Evolutionary conservation across 805 yeast species (phyloP).

Genomic region (Saturnispora bothae): DNA sequence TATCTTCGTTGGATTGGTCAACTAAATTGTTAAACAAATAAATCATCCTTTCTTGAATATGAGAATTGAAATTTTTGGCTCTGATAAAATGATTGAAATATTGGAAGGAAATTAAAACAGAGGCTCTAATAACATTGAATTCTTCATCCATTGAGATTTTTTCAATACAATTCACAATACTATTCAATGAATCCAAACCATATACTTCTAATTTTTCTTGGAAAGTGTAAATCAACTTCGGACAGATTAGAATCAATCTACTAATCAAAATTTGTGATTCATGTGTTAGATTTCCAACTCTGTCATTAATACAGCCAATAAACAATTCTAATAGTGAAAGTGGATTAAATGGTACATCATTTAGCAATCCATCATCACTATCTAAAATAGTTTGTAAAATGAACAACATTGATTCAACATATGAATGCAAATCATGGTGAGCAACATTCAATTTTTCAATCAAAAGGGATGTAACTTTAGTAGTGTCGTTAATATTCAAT

Average conservation of each 20-base stretch:
- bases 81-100: conserved; percentile 27
- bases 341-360: conserved; percentile 13
- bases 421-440: conserved; percentile 11
- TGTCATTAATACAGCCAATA: conserved; percentile 4
- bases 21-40: conserved; percentile 34
- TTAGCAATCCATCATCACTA: conserved; percentile 26
- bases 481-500: conserved; percentile 33
- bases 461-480: conserved; percentile 16
- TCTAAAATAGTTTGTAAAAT: conserved; percentile 33
- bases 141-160: conserved; percentile 15
- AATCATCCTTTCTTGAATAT: conserved; percentile 23
- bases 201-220: conserved; percentile 20
- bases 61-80: conserved; percentile 23
- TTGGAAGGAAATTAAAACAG: conserved; percentile 43
- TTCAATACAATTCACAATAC: conserved; percentile 20
- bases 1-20: conserved; percentile 66
- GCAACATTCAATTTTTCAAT: conserved; percentile 11
- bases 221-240: conserved; percentile 48
- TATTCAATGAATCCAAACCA: conserved; percentile 21
- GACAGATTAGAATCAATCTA: conserved; percentile 42
- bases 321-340: not conserved
- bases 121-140: conserved; percentile 18
- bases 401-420: conserved; percentile 33
- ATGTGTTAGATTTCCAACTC: conserved; percentile 17
- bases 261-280: conserved; percentile 32